These are phyloP conservation scores for Aureobasidium vineae DNA, from an alignment of 2,329 filamentous ascomycete genomes.

Conservation along the genomic window DNA sequence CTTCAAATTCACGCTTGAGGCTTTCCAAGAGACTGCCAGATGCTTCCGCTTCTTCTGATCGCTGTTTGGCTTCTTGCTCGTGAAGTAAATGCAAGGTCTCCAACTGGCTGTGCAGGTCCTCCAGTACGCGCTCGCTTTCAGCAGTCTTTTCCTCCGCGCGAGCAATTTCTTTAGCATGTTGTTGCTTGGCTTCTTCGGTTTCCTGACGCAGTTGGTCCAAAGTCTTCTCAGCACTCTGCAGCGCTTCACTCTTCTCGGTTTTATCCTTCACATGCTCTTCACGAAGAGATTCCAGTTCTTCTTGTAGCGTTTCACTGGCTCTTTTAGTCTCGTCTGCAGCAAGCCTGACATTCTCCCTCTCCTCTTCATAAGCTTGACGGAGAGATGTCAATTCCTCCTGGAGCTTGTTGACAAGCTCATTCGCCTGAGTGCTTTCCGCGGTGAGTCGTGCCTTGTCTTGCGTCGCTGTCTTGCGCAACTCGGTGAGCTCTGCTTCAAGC, in stretches of 20 bases:
- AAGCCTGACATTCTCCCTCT: neutral
- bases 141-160: slow-evolving; percentile 7
- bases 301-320: slow-evolving; percentile 24
- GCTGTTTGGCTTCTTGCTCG: slow-evolving; percentile 15
- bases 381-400: slow-evolving; percentile 26
- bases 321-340: slow-evolving; percentile 25
- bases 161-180: slow-evolving; percentile 6
- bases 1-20: slow-evolving; percentile 27
- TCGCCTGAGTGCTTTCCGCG: slow-evolving; percentile 19
- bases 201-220: slow-evolving; percentile 13
- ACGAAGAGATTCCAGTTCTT: slow-evolving; percentile 17
- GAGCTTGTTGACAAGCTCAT: slow-evolving; percentile 20
- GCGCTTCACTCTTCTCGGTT: slow-evolving; percentile 1
- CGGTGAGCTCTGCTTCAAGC: slow-evolving; percentile 19
- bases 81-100: slow-evolving; percentile 3
- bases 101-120: slow-evolving; percentile 10
- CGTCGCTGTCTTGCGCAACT: slow-evolving; percentile 8
- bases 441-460: slow-evolving; percentile 23
- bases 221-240: slow-evolving; percentile 2
- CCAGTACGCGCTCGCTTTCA: slow-evolving; percentile 18
- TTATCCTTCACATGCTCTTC: slow-evolving; percentile 7
- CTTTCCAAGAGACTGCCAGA: slow-evolving; percentile 19
- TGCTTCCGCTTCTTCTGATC: slow-evolving; percentile 20
- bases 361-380: neutral
- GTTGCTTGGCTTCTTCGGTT: slow-evolving; percentile 5